phyloP scores from a whole-genome alignment of 2,329 filamentous ascomycete genomes.

The Claviceps purpurea region DNA sequence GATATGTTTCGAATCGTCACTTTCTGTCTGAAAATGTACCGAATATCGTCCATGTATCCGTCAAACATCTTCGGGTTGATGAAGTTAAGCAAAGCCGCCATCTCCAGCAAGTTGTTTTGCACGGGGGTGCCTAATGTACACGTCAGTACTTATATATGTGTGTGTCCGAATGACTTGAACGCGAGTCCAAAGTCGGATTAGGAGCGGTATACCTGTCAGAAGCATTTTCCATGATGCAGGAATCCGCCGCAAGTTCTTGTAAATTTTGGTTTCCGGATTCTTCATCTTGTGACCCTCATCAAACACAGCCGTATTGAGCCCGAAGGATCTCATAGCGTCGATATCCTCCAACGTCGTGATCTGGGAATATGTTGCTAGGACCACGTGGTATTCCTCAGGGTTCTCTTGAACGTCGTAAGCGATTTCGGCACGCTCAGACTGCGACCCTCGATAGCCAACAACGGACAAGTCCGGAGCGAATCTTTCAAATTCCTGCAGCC shows the following conservation, averaged over 20 bases:
- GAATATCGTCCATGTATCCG: slow-evolving; percentile 63
- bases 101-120: slow-evolving; percentile 87
- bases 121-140: slow-evolving; percentile 68
- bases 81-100: slow-evolving; percentile 83
- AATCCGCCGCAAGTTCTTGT: slow-evolving; percentile 66
- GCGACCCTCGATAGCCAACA: slow-evolving; percentile 54
- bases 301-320: slow-evolving; percentile 53
- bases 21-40: slow-evolving; percentile 82
- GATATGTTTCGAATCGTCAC: slow-evolving; percentile 68
- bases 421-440: slow-evolving; percentile 53
- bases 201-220: slow-evolving; percentile 31
- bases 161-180: background rate
- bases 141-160: slow-evolving; percentile 8
- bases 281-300: slow-evolving; percentile 93
- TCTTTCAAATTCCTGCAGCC: slow-evolving; percentile 76
- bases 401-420: slow-evolving; percentile 52
- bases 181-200: background rate
- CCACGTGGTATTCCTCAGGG: slow-evolving; percentile 49
- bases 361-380: slow-evolving; percentile 49
- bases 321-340: slow-evolving; percentile 33
- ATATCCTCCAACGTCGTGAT: slow-evolving; percentile 38
- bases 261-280: slow-evolving; percentile 71
- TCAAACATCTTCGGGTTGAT: slow-evolving; percentile 79
- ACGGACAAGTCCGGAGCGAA: slow-evolving; percentile 72
- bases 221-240: slow-evolving; percentile 72